phyloP scores from a whole-genome alignment of 2,329 filamentous ascomycete genomes.

The Stagonosporopsis chrysanthemi region DNA sequence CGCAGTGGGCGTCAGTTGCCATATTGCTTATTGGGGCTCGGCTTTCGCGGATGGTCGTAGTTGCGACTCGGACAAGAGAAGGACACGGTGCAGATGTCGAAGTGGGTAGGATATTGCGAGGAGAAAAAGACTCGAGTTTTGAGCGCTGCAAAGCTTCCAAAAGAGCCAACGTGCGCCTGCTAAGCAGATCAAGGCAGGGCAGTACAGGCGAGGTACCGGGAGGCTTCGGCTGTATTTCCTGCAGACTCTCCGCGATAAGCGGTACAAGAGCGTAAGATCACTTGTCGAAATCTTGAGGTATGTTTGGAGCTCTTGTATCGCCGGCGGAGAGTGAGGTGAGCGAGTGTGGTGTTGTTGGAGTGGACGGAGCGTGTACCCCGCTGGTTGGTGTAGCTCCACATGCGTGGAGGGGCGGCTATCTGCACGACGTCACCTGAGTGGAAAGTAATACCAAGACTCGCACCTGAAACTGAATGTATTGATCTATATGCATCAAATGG shows the following conservation, averaged over 20 bases:
- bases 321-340: slow-evolving; percentile 32
- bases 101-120: background rate
- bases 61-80: background rate
- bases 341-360: slow-evolving; percentile 11
- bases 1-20: slow-evolving; percentile 86
- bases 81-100: background rate
- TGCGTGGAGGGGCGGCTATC: slow-evolving; percentile 11
- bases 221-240: slow-evolving; percentile 13
- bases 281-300: slow-evolving; percentile 22
- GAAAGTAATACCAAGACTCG: slow-evolving; percentile 3
- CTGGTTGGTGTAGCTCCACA: slow-evolving; percentile 12
- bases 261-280: slow-evolving; percentile 34
- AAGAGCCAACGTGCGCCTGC: slow-evolving; percentile 9
- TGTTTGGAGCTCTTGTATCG: slow-evolving; percentile 38
- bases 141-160: background rate
- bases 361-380: slow-evolving; percentile 23
- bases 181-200: slow-evolving; percentile 18
- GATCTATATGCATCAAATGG: slow-evolving; percentile 12
- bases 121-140: background rate
- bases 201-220: slow-evolving; percentile 8
- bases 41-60: background rate
- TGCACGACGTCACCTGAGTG: slow-evolving; percentile 25
- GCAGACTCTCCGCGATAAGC: slow-evolving; percentile 27
- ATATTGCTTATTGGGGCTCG: slow-evolving; percentile 58
- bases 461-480: slow-evolving; percentile 16